Conservation (phyloP, 768 basidiomycete genomes). For the Mycena latifolia region DNA sequence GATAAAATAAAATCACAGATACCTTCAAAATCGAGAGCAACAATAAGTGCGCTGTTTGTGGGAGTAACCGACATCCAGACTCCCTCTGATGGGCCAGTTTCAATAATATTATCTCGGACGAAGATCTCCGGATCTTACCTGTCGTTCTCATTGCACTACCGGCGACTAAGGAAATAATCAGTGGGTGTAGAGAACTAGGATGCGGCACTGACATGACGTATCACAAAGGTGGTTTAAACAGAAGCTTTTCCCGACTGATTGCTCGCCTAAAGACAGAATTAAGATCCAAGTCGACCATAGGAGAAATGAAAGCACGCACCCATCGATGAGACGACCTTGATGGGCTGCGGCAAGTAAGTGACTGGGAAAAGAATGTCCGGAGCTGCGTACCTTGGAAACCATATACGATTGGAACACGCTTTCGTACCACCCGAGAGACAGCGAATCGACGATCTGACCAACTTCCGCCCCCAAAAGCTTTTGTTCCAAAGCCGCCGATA, state of each 20-base stretch:
- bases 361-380: neutral
- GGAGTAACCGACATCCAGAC: constrained; percentile 78
- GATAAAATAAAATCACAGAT: neutral
- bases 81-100: constrained; percentile 51
- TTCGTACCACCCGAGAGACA: constrained; percentile 74
- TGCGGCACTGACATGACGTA: constrained; percentile 55
- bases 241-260: constrained; percentile 74
- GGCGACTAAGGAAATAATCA: constrained; percentile 47
- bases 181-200: neutral
- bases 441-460: constrained; percentile 61
- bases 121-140: constrained; percentile 37
- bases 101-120: neutral
- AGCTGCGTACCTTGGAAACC: constrained; percentile 58
- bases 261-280: constrained; percentile 56
- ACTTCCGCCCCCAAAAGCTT: constrained; percentile 70
- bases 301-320: constrained; percentile 43
- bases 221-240: constrained; percentile 71
- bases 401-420: constrained; percentile 73
- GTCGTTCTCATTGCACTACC: constrained; percentile 76
- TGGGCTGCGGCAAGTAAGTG: constrained; percentile 52
- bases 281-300: neutral
- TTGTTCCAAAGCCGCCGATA: constrained; percentile 61
- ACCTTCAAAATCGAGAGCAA: constrained; percentile 77
- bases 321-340: constrained; percentile 76
- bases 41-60: constrained; percentile 63